A percentile compares a stretch with the other conserved stretches of the same genome.
Conservation (phyloP, 768 basidiomycete genomes). For the Polyporus arcularius region DNA sequence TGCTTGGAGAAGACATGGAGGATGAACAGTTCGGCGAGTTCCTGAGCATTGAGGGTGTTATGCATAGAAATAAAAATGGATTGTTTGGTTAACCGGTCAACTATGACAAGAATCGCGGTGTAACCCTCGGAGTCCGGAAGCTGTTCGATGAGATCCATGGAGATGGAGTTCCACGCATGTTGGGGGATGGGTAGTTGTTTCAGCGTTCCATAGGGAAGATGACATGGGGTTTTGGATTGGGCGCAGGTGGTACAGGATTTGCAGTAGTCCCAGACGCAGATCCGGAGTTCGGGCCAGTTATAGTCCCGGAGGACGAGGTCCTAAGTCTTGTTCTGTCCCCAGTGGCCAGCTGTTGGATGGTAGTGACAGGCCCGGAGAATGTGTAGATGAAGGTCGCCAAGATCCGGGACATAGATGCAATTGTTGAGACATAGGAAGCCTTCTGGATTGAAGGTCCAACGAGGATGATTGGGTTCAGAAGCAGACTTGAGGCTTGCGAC, state of each 20-base stretch:
- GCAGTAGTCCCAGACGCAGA: slow-evolving; percentile 31
- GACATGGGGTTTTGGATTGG: slow-evolving; percentile 21
- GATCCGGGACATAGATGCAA: too few relatives aligned
- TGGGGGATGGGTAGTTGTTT: slow-evolving; percentile 3
- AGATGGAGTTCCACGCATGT: slow-evolving; percentile 30
- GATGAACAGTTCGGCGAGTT: not conserved
- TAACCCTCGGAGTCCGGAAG: slow-evolving; percentile 21
- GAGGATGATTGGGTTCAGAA: too few relatives aligned
- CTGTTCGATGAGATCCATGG: slow-evolving; percentile 27
- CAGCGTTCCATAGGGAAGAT: slow-evolving; percentile 24
- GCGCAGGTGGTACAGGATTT: slow-evolving; percentile 28
- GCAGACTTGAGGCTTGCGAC: too few relatives aligned
- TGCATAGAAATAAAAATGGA: not conserved
- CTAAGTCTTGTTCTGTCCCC: slow-evolving; percentile 16
- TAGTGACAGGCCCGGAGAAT: too few relatives aligned
- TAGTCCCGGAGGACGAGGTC: slow-evolving; percentile 26
- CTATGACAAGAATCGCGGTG: slow-evolving; percentile 21
- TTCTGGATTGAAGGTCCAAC: too few relatives aligned
- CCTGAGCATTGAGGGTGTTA: not conserved
- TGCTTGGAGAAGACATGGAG: slow-evolving; percentile 15
- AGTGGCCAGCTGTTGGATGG: too few relatives aligned
- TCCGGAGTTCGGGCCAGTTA: slow-evolving; percentile 29
- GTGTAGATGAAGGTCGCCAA: too few relatives aligned
- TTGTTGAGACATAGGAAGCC: too few relatives aligned
- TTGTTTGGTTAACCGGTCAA: slow-evolving; percentile 7